Base-by-base conservation (phyloP, 2,329 filamentous ascomycete species). In the Cercospora sesami region DNA sequence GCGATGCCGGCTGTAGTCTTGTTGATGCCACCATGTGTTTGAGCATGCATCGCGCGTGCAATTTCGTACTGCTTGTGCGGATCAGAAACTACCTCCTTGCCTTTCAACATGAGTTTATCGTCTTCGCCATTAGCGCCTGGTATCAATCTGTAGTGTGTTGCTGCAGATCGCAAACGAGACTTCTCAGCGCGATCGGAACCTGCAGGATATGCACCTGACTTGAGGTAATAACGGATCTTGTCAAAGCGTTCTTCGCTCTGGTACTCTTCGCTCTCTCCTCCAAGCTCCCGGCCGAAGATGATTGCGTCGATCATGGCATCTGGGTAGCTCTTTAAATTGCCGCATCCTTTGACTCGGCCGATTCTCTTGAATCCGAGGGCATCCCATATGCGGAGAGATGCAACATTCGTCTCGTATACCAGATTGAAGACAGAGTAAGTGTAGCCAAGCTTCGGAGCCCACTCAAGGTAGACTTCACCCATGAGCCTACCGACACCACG, bases 201-300 rank as follows among this genome's bases (percentile, higher is more conserved):
- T 75, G 90, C 90, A 68, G 95, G 95, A 80, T 99, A 98, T 80
- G 94, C 93, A 77, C 90, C 91, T 79, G 94, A 93, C 81, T 96
- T 96, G 77, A 98, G 89, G 81, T 98, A 98, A 84, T 92, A 98
- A 77, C 94, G 91, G 79, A 98, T 98, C 85, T 97, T 97, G 84
- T 97, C 94, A 84, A 98, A 98, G 74, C 95, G 92, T 83, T 97
- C 94, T 84, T 97, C 94, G 80, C 91, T 94, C 75, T 94, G 90
- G 78, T 92, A 90, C 79, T 95, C 92, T 78, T 95, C 92, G 75
- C 86, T 87, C 75, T 92, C 90, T 42, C 81, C 81, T 64, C 81
- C 82, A 2, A 86, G 77, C 69, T 89, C 86, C 26, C 87, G 82
- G 5, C 93, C 93, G 80, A 83, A 85, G 67, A 85, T 84, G 75